Base-by-base conservation (phyloP, 2,329 filamentous ascomycete genomes). In the Stemphylium vesicarium region DNA sequence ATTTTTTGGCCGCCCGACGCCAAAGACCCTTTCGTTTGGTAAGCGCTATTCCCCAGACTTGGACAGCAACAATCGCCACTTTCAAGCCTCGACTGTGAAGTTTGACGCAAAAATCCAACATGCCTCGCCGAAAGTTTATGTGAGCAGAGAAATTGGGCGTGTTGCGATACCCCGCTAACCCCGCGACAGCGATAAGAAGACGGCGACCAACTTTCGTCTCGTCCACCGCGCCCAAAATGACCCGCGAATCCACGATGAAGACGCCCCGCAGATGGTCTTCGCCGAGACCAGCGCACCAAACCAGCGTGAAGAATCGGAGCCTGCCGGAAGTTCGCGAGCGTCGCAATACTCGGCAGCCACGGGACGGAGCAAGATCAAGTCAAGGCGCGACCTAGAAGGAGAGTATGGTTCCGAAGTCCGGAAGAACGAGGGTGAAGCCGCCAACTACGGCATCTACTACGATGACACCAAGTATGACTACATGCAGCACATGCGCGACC, bases 391-490 rank as follows among this genome's bases (percentile, higher is more conserved):
- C 62, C 81, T 99, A 3, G 90, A 96, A 59, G 74, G 79, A 43
- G 85, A 88, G 72, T 87, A 97, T 44, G 90, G 90, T 1, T 80
- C 84, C 37, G 79, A 78, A 56, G 86, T 96, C 62, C 88, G 93
- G 65, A 84, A 86, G 52, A 98, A 99, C 75, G 95, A 99, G 77
- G 96, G 96, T 67, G 93, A 99, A 79, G 95, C 96, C 8, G 95
- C 96, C 64, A 91, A 90, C 74, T 87, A 97, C 77, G 95, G 95
- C 61, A 86, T 99, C 62, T 99, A 90, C 81, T 99, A 84, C 76
- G 96, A 99, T 77, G 95, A 99, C 78, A 89, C 91, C 62, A 85
- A 91, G 71, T 99, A 99, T 78, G 95, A 99, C 77, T 99, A 99
- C 79, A 99, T 99, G 95, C 95, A 99, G 77, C 95, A 99, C 77